Percentiles rank a stretch among this genome's conserved stretches.
Conservation (phyloP, 139 green algal species). For the Auxenochlorella protothecoides region DNA sequence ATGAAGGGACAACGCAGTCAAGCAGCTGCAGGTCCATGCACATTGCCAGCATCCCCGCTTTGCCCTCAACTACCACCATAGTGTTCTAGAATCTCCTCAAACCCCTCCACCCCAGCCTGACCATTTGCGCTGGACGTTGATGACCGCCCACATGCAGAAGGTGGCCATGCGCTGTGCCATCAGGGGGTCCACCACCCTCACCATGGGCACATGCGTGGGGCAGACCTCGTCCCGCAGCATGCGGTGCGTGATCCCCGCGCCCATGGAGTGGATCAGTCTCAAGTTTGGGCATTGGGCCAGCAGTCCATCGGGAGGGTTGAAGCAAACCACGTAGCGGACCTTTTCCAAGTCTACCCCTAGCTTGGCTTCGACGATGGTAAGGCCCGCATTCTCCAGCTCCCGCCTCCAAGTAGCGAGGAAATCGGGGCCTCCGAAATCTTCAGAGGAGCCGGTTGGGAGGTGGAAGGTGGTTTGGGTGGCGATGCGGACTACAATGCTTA, state of each 20-base stretch:
- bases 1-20: too few relatives aligned
- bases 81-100: too few relatives aligned
- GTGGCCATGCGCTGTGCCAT: slow-evolving; percentile 51
- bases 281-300: slow-evolving; percentile 18
- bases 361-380: background rate
- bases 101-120: background rate
- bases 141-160: slow-evolving; percentile 41
- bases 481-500: too few relatives aligned
- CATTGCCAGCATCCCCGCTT: too few relatives aligned
- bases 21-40: too few relatives aligned
- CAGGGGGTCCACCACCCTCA: slow-evolving; percentile 39
- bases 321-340: background rate
- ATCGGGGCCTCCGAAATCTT: too few relatives aligned
- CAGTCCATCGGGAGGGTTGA: slow-evolving; percentile 3
- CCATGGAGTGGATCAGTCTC: slow-evolving; percentile 29
- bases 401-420: too few relatives aligned
- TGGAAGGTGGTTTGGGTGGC: too few relatives aligned
- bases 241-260: slow-evolving; percentile 32
- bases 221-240: slow-evolving; percentile 22
- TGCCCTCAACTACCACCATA: too few relatives aligned
- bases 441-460: too few relatives aligned
- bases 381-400: too few relatives aligned
- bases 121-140: slow-evolving; percentile 26
- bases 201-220: slow-evolving; percentile 19
- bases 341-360: too few relatives aligned